A percentile compares a stretch with the other conserved stretches of the same genome.
These are phyloP conservation scores for Westerdykella ornata DNA, from an alignment of 2,329 filamentous ascomycete genomes.

Conservation along the genomic window DNA sequence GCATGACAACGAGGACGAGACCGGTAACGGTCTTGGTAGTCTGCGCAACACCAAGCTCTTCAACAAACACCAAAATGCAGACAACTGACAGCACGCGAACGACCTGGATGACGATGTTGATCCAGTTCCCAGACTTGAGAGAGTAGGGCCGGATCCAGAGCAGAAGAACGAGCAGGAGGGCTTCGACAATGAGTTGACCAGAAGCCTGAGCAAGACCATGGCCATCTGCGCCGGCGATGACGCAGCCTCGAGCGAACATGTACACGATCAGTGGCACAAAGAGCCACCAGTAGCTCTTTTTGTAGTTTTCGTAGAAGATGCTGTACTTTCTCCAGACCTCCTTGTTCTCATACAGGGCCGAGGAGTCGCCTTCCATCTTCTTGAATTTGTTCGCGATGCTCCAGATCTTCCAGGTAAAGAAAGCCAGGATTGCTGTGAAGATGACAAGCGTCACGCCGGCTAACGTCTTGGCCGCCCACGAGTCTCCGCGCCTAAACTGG, in stretches of 20 bases:
- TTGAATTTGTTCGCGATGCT: conserved; percentile 67
- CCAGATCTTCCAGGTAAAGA: conserved; percentile 82
- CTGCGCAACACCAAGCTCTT: conserved; percentile 81
- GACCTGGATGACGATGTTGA: conserved; percentile 87
- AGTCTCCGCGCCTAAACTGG: conserved; percentile 89
- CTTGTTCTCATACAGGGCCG: conserved; percentile 78
- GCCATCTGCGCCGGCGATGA: conserved; percentile 78
- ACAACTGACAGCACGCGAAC: conserved; percentile 82
- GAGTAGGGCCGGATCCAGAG: conserved; percentile 83
- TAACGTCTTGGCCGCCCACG: conserved; percentile 81
- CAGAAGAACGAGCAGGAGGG: conserved; percentile 68
- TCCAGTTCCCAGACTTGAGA: conserved; percentile 78
- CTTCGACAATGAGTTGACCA: conserved; percentile 75
- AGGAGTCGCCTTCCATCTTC: conserved; percentile 64
- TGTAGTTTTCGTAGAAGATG: conserved; percentile 94
- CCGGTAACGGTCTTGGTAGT: conserved; percentile 93
- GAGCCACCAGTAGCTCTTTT: conserved; percentile 93
- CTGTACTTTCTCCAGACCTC: conserved; percentile 91
- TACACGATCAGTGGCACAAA: conserved; percentile 87
- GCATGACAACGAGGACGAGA: conserved; percentile 86
- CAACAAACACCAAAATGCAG: conserved; percentile 88
- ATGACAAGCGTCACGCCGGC: conserved; percentile 72
- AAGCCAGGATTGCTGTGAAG: conserved; percentile 74
- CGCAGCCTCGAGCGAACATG: conserved; percentile 80
- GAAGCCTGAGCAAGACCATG: conserved; percentile 76